phyloP scores from a whole-genome alignment of 106 monocot species.

The Posidonia australis region DNA sequence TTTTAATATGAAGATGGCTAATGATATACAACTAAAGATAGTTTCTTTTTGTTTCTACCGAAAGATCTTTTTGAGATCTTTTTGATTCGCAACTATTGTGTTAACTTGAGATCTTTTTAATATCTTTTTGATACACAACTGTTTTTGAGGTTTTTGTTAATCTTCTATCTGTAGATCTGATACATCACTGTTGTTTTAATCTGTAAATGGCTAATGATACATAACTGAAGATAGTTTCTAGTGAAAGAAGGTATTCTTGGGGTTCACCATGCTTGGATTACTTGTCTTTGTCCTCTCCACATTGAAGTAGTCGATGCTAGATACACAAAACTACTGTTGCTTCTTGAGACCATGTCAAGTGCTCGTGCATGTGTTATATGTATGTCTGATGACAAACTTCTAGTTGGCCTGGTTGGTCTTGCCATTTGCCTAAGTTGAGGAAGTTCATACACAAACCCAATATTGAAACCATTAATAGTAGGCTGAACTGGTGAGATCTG shows the following conservation, averaged over 20 bases:
- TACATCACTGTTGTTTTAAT: no score
- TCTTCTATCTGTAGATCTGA: no score
- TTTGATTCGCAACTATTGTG: no score
- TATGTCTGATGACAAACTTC: constrained; percentile 2
- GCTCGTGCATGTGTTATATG: constrained; percentile 23
- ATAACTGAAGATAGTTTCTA: no score
- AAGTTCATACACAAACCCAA: constrained; percentile 11
- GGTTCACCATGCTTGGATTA: background rate
- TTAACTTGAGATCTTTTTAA: no score
- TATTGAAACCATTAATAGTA: constrained; percentile 31
- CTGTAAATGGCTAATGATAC: no score
- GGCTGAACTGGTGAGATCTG: constrained; percentile 11
- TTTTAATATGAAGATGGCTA: no score
- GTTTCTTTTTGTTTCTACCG: no score
- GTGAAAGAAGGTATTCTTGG: constrained; percentile 3
- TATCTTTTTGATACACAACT: no score
- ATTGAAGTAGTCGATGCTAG: background rate
- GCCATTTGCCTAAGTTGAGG: constrained; percentile 11
- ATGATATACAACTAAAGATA: no score
- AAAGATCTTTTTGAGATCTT: no score
- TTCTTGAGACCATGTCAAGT: constrained; percentile 39
- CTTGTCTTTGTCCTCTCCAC: background rate
- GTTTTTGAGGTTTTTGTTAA: no score
- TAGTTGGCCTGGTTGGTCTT: background rate
- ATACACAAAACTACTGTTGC: background rate